Percentiles rank a stretch among this genome's conserved stretches.
Evolutionary conservation across 106 monocot genomes (phyloP).

Genomic region (Hemerocallis citrina): DNA sequence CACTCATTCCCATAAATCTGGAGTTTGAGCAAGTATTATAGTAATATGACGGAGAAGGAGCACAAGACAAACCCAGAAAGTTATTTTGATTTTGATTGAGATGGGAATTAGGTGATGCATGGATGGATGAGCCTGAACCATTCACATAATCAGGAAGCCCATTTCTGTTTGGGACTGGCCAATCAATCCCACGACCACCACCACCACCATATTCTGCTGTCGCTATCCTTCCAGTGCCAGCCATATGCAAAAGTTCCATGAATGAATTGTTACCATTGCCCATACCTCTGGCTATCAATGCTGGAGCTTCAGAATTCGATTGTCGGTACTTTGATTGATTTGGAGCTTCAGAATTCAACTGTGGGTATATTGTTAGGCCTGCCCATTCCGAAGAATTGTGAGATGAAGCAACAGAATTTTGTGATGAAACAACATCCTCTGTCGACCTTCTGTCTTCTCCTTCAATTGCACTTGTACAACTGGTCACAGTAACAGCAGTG

Average conservation of each 20-base stretch:
- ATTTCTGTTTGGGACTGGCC: background rate
- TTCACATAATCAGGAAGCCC: background rate
- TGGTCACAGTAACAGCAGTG: background rate
- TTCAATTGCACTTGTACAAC: constrained; percentile 16
- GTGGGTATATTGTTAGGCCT: constrained; percentile 9
- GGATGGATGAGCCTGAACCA: background rate
- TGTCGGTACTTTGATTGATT: constrained; percentile 12
- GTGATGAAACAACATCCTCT: constrained; percentile 36
- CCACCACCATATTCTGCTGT: background rate
- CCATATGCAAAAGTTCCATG: constrained; percentile 55
- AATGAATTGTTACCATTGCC: constrained; percentile 36
- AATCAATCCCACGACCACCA: background rate
- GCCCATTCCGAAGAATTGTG: constrained; percentile 32
- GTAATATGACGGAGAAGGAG: background rate
- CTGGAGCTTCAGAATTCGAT: constrained; percentile 12
- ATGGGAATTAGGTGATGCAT: background rate
- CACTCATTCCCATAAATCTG: background rate
- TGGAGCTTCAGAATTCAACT: constrained; percentile 16
- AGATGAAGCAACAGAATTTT: constrained; percentile 43
- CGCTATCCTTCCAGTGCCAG: constrained; percentile 7
- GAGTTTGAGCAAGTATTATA: constrained; percentile 1
- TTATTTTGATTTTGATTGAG: background rate
- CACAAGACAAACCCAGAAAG: background rate
- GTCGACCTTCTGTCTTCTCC: constrained; percentile 11
- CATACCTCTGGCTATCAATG: constrained; percentile 6